Base-by-base conservation (phyloP, 1,284 basidiomycete species). In the Heterobasidion parviporum region DNA sequence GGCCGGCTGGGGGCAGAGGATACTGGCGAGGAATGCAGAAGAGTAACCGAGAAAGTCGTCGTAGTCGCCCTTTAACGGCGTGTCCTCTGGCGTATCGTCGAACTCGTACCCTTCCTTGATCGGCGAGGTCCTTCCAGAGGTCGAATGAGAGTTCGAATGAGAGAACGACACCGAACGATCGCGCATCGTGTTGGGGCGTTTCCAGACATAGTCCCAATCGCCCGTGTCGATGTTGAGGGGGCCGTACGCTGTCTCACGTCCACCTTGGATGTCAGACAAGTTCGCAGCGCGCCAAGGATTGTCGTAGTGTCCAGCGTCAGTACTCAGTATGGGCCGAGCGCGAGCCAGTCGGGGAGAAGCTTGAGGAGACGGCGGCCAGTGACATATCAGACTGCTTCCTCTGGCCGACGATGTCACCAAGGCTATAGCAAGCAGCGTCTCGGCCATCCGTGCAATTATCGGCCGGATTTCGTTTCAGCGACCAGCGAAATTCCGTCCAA, bases 31-130 rank as follows among this genome's bases (percentile, higher is more conserved):
- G 63, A 94, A 89, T 59, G 89, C 85, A 12, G 87, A 74, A 8
- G 87, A 82, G 69, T 92, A 97, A 5, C 89, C 90, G 38, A 98
- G 80, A 16, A 91, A 74, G 50, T 75, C 75, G 57, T 87, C 83
- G 64, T 88, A 89, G 55, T 83, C 81, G 45, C 77, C 72, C 12
- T 58, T 59, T 43, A 59, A 48, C 12, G 58, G 60, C n/a, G 55
- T 32, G 26, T 64, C 63, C 6, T 62, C 64, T 1, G 47, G 46
- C 14, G 52, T 33, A 46, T 60, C 61, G 34, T 70, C 68, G 16
- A 63, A 59, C 32, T 64, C 60, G 53, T 72, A 71, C 1, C 68
- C 67, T 10, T 73, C 73, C 58, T 73, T 70, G 9, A 69, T 67
- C 16, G 81, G 77, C 3, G 79, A 77, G 43, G 66, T 72, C 34